Conservation (phyloP, 768 basidiomycete genomes). For the Tricholoma flavovirens region DNA sequence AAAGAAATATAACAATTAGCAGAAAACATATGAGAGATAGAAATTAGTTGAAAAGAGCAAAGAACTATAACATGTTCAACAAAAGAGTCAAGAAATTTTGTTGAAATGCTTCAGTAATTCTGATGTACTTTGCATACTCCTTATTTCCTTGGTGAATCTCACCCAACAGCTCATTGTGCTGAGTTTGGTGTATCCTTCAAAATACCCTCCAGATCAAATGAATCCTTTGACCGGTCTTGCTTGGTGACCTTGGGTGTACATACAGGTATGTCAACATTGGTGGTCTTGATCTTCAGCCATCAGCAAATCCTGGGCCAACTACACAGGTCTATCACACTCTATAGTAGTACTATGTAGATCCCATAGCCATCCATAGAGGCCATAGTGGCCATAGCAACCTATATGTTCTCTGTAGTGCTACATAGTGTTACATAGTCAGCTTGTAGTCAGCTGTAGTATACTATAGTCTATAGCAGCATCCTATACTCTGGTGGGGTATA, state of each 20-base stretch:
- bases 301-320: no score
- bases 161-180: background rate
- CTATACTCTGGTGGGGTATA: no score
- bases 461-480: no score
- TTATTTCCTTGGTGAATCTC: background rate
- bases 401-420: no score
- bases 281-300: background rate
- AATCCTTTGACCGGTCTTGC: background rate
- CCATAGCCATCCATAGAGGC: no score
- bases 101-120: background rate
- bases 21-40: background rate
- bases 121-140: background rate
- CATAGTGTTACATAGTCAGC: no score
- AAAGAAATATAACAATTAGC: background rate
- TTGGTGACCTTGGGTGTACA: background rate
- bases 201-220: background rate
- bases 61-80: background rate
- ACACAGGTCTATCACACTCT: no score
- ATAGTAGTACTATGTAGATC: no score
- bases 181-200: background rate
- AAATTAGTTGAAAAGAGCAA: background rate
- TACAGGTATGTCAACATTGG: background rate
- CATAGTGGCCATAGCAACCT: no score
- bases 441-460: no score
- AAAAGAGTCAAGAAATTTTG: background rate